Evolutionary conservation across 2,329 filamentous ascomycete genomes (phyloP), one percentile per base, ranked within the genome.

Genomic region (Ophiostoma himal-ulmi): DNA sequence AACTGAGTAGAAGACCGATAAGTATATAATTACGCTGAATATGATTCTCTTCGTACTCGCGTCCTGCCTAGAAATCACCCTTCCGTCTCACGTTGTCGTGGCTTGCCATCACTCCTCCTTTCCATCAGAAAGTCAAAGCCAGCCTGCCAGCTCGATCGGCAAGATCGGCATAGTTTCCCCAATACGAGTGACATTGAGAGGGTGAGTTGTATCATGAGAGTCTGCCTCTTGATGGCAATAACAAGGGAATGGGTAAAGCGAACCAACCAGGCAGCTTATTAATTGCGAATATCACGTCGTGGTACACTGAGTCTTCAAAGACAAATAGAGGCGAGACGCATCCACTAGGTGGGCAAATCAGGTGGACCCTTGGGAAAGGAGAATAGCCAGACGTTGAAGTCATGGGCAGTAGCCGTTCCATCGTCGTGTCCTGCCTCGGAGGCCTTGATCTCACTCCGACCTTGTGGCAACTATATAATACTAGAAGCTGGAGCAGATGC

Each of bases 291-390:
- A 57, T 26, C 7, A 57, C 22, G 52, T 26, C 52, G 52, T 57
- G 52, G 26, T 10, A 57, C 52, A 22, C n/a, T 26, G 52, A 57
- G 22, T 57, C 44, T 48, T 48, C 44, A 26, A 57, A 5, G 52
- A 22, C n/a, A 30, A 57, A 57, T 26, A 57, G 52, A 57, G 52
- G 52, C 52, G 52, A 57, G 22, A 57, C 52, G 52, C 52, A 57
- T 14, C 52, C n/a, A 57, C 52, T 57, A 57, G 22, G 52, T 57
- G 52, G 52, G 13, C 22, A 57, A 57, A 26, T 14, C 52, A 57
- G 52, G 52, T 57, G 52, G 52, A 57, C n/a, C 52, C 22, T 30
- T 30, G n/a, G 17, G 52, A 57, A 57, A 57, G 52, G 48, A 22
- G 52, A 57, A n/a, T 54, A 54, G 20, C n/a, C n/a, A 57, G 22